Evolutionary conservation across 2,329 filamentous ascomycete species (phyloP).

Genomic region (Stachybotrys echinatus): DNA sequence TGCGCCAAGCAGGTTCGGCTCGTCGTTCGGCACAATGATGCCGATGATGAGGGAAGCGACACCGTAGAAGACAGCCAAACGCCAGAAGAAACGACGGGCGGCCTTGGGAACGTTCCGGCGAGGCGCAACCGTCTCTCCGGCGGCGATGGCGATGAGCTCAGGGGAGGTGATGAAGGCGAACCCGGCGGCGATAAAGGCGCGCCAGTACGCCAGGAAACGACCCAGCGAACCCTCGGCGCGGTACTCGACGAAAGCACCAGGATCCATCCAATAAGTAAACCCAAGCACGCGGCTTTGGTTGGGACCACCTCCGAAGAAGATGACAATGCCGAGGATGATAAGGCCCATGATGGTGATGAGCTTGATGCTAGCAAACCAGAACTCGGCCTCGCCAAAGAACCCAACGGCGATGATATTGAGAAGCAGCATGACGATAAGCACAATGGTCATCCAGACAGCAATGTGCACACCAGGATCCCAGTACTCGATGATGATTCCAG

Average conservation of each 20-base stretch:
- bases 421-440: slow-evolving; percentile 46
- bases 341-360: slow-evolving; percentile 53
- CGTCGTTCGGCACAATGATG: slow-evolving; percentile 59
- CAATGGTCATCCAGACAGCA: slow-evolving; percentile 54
- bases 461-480: slow-evolving; percentile 49
- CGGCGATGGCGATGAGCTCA: slow-evolving; percentile 46
- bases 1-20: slow-evolving; percentile 51
- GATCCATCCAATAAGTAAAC: slow-evolving; percentile 32
- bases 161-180: slow-evolving; percentile 48
- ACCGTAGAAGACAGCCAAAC: slow-evolving; percentile 59
- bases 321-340: slow-evolving; percentile 49
- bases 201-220: slow-evolving; percentile 55
- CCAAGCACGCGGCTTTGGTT: slow-evolving; percentile 41
- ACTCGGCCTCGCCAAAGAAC: slow-evolving; percentile 58
- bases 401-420: slow-evolving; percentile 53
- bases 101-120: slow-evolving; percentile 63
- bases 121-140: slow-evolving; percentile 60
- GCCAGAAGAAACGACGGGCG: slow-evolving; percentile 55
- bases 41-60: slow-evolving; percentile 57
- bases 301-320: slow-evolving; percentile 51
- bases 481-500: slow-evolving; percentile 54
- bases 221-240: slow-evolving; percentile 40
- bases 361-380: slow-evolving; percentile 56
- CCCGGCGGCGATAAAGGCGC: slow-evolving; percentile 49
- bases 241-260: slow-evolving; percentile 43